Base-by-base conservation (phyloP, 805 yeast species). In the Starmerella cellae region DNA sequence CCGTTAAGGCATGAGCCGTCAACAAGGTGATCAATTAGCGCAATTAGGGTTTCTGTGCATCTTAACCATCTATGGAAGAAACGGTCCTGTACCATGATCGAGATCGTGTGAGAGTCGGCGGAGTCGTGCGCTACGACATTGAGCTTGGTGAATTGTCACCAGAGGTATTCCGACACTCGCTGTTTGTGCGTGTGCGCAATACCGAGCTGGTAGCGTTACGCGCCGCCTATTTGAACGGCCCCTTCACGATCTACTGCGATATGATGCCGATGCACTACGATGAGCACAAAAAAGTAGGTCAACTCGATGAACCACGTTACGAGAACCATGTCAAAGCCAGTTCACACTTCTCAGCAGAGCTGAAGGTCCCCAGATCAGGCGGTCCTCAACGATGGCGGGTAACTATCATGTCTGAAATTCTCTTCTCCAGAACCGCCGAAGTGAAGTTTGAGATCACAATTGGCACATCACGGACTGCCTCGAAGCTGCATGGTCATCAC, bases 171-270 rank as follows among this genome's bases (percentile, higher is more conserved):
- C 39, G 45, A 6, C 42, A 45, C 5, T 47, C 53, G 2, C 46
- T 63, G 10, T 59, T 57, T 54, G 42, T 63, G 10, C 70, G 73
- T 41, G 71, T 87, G 30, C 75, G 73, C 54, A 87, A 87, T 60
- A 65, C 63, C 3, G 95, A 85, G 58, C 72, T 74, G 49, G 63
- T 82, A 2, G 70, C 91, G 1, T 58, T 83, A 50, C 62, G 94
- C 23, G 93, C 96, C 0, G 81, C 94, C 1, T 83, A 78, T 53
- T 60, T 91, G 35, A 78, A 87, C 1, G 98, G 97, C 0, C 98
- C 98, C 0, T 88, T 76, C 56, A 68, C 82, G 2, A 61, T 91
- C 5, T 91, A 91, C 55, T 82, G 78, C 19, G 96, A 88, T 59
- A 74, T 91, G 38, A 67, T 77, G 35, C 77, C 88, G 0, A 66